phyloP scores from a whole-genome alignment of 495 filamentous ascomycete genomes.

The Tuber brumale region DNA sequence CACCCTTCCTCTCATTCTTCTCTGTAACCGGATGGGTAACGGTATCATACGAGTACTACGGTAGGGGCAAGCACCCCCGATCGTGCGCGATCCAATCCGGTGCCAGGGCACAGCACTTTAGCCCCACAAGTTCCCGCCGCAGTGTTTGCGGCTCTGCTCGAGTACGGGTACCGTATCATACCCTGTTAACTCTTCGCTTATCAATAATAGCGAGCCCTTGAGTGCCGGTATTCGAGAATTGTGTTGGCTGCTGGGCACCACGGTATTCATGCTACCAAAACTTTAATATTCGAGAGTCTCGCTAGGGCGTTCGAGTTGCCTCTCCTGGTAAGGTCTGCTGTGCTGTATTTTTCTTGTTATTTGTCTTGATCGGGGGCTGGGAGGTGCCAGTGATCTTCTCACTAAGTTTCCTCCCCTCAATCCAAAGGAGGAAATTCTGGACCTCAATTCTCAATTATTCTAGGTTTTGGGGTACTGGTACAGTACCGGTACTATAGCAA shows the following conservation, averaged over 20 bases:
- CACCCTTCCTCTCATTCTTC: background rate
- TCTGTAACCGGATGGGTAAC: background rate
- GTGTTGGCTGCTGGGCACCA: background rate
- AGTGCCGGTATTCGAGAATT: background rate
- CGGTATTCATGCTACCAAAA: background rate
- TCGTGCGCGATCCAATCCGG: background rate
- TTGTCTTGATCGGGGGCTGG: background rate
- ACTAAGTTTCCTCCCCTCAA: background rate
- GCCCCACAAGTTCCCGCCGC: background rate
- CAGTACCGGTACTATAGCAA: background rate
- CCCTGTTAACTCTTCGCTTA: background rate
- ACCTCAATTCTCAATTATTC: background rate
- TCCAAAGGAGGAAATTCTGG: background rate
- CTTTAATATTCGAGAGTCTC: background rate
- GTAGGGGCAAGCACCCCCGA: background rate
- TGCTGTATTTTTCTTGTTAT: background rate
- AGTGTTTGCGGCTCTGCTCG: background rate
- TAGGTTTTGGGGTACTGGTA: background rate
- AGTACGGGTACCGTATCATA: too few relatives aligned
- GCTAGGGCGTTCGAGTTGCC: background rate
- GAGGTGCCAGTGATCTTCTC: background rate
- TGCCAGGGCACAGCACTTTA: background rate
- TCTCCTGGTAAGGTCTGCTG: background rate
- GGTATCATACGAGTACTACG: too few relatives aligned
- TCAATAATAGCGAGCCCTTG: background rate